Evolutionary conservation across 805 yeast species (phyloP).

Genomic region (Brettanomyces sp.): DNA sequence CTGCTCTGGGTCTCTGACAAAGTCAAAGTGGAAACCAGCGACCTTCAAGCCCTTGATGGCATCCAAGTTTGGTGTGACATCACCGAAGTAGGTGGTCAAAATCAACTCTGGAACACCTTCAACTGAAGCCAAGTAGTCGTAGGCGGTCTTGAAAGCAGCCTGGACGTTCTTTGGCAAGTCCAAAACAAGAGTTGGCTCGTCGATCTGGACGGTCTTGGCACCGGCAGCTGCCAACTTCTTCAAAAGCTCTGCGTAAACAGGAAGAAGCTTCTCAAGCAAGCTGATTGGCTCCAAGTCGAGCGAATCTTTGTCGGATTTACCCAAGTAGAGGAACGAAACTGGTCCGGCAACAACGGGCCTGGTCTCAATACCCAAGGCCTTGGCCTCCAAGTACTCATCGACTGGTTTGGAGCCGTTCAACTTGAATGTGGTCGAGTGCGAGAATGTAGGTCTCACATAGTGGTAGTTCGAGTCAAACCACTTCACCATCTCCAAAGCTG

Average conservation of each 20-base stretch:
- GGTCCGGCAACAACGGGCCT: constrained; percentile 98
- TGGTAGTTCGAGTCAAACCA: constrained; percentile 99
- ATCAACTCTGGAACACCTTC: constrained; percentile 70
- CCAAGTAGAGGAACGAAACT: constrained; percentile 85
- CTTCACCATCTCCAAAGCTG: constrained; percentile 99
- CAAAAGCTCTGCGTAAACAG: constrained; percentile 86
- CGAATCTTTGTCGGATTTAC: constrained; percentile 98
- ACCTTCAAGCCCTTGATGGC: constrained; percentile 89
- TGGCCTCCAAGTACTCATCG: constrained; percentile 96
- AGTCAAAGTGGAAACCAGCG: constrained; percentile 93
- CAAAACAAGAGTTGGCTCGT: constrained; percentile 93
- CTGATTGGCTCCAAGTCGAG: constrained; percentile 89
- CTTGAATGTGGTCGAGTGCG: constrained; percentile 90
- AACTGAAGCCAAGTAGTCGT: constrained; percentile 59
- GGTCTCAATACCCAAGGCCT: constrained; percentile 90
- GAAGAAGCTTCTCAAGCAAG: constrained; percentile 79
- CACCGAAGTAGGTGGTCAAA: constrained; percentile 94
- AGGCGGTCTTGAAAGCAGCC: constrained; percentile 84
- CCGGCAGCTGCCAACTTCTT: constrained; percentile 88
- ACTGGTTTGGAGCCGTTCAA: constrained; percentile 95
- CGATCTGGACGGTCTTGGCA: constrained; percentile 90
- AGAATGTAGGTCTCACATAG: constrained; percentile 98
- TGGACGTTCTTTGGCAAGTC: constrained; percentile 81
- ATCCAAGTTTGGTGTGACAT: constrained; percentile 89
- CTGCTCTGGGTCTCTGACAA: constrained; percentile 94